Conservation (phyloP, 495 filamentous ascomycete species). For the Podospora didyma region DNA sequence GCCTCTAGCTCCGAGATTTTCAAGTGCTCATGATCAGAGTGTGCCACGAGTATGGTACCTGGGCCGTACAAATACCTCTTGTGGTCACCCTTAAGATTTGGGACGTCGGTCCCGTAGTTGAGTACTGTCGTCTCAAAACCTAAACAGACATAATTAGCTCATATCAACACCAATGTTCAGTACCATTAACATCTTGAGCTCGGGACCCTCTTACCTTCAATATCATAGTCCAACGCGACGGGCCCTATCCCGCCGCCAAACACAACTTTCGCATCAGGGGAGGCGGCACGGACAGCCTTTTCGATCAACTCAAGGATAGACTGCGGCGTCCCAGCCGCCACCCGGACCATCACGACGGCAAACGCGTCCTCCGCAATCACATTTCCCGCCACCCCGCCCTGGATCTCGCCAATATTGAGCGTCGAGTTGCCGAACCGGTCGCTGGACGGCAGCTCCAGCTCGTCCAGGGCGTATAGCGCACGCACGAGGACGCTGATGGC, state of each 20-base stretch:
- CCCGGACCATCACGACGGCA: not conserved
- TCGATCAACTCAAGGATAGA: not conserved
- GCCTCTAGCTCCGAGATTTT: constrained; percentile 59
- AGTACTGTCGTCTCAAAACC: constrained; percentile 71
- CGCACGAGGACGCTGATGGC: constrained; percentile 70
- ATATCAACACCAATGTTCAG: too few relatives aligned
- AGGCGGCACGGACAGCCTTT: not conserved
- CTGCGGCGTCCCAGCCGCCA: not conserved
- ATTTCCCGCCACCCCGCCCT: constrained; percentile 80
- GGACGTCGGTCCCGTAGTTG: constrained; percentile 88
- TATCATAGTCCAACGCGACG: not conserved
- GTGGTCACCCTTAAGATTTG: constrained; percentile 63
- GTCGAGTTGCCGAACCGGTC: constrained; percentile 77
- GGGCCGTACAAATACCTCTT: constrained; percentile 83
- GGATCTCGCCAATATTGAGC: constrained; percentile 73
- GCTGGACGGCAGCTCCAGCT: constrained; percentile 61
- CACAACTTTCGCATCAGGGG: not conserved
- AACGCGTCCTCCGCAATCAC: constrained; percentile 61
- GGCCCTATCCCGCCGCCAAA: not conserved
- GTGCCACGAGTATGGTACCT: constrained; percentile 79
- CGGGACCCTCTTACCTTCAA: not conserved
- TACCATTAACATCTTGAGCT: too few relatives aligned
- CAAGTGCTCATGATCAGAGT: constrained; percentile 75
- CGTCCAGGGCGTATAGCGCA: constrained; percentile 57
- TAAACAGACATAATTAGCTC: constrained; percentile 8